Evolutionary conservation across 129 eudicot genomes (phyloP), one percentile per base, ranked within the genome.

Genomic region (Tagetes patula): DNA sequence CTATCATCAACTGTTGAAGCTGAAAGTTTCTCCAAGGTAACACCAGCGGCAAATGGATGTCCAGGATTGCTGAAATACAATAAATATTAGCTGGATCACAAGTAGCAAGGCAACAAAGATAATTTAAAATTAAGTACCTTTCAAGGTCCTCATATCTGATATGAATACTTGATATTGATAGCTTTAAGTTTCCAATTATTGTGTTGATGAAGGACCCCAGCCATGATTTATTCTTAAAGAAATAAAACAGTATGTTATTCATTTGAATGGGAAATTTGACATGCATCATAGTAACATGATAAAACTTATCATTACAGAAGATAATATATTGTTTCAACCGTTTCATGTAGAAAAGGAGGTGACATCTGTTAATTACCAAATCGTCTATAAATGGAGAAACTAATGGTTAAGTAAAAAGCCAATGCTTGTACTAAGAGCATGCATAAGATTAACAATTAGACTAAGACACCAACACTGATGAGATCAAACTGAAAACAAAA

Each of bases 81-180:
- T 78, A 54, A 54, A 74, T 62, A 60, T 71, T 49, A 79, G 79
- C 76, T 80, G 6, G 59, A 53, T 37, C 61, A 80, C 49, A 80
- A 38, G 64, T 72, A 55, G 67, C 54, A 53, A 34, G 12, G n/a
- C 9, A 74, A 50, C 48, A 71, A 48, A 36, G 40, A 68, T 27
- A 39, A 45, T 47, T 33, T 31, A 27, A 52, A 53, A 68, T 70
- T 39, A n/a, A 34, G 50, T 83, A 95, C 99, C 99, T 95, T 85
- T 95, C 99, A 80, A 80, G 79, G 80, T 95, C 99, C 81, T 90
- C 99, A 42, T 95, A 95, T 95, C 96, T 95, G 86, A 95, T 88
- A 82, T 95, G 99, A 53, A 95, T 88, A 75, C 94, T 95, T 43
- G 99, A 90, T 69, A 95, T 91, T 8, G 99, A 95, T 69, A 95